phyloP scores from a whole-genome alignment of 1,284 basidiomycete genomes.

The Neotropicomus parvogracilis region DNA sequence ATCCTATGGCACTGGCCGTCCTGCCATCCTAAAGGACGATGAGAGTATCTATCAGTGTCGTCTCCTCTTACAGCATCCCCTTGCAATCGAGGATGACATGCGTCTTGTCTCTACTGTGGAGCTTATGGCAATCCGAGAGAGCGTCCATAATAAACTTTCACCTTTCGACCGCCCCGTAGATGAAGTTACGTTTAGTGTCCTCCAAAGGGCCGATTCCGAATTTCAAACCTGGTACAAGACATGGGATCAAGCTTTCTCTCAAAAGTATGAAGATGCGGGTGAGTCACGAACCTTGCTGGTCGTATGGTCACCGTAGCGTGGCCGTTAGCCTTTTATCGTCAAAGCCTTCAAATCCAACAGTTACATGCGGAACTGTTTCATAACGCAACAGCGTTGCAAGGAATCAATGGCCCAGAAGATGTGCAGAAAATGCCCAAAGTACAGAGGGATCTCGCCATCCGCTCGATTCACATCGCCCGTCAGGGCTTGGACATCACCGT shows the following conservation, averaged over 20 bases:
- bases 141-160: slow-evolving; percentile 65
- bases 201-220: slow-evolving; percentile 61
- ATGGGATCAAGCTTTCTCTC: slow-evolving; percentile 77
- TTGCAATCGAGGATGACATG: slow-evolving; percentile 89
- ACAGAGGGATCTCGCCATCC: slow-evolving; percentile 66
- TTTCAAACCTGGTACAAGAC: slow-evolving; percentile 71
- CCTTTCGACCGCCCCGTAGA: slow-evolving; percentile 67
- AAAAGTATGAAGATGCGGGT: slow-evolving; percentile 80
- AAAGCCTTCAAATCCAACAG: slow-evolving; percentile 78
- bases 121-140: slow-evolving; percentile 77
- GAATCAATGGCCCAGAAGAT: slow-evolving; percentile 74
- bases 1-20: slow-evolving; percentile 89
- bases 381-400: slow-evolving; percentile 72
- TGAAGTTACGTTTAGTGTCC: slow-evolving; percentile 60
- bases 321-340: slow-evolving; percentile 69
- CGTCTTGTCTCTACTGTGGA: slow-evolving; percentile 91
- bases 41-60: slow-evolving; percentile 84
- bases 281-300: slow-evolving; percentile 17
- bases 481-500: slow-evolving; percentile 71
- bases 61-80: slow-evolving; percentile 79
- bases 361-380: slow-evolving; percentile 78
- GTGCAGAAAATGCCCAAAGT: slow-evolving; percentile 68
- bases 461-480: slow-evolving; percentile 67
- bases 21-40: slow-evolving; percentile 87
- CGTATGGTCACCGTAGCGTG: neutral